Base-by-base conservation (phyloP, 306 rosid genomes). In the Gastrolobium villosum region DNA sequence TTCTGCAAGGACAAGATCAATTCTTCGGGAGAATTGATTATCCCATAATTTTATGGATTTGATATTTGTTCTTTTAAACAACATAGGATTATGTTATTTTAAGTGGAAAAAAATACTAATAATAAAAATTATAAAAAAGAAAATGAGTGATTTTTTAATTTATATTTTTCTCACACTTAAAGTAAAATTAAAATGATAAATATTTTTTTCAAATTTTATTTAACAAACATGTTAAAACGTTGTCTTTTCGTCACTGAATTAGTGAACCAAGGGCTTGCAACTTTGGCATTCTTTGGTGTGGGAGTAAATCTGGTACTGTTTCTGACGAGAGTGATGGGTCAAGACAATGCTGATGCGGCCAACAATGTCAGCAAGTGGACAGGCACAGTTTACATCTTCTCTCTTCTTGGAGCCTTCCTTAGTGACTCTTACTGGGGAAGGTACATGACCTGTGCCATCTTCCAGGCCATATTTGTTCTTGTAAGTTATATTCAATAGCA, bases 201-300 rank as follows among this genome's bases (percentile, higher is more conserved):
- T 20, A 20, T 20, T 20, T 20, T 20, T 20, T 1, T 1, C 1
- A 20, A 20, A 20, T 20, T 20, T 1, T 20, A 20, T 20, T 20
- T 20, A 20, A 0, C 26, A 20, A 20, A 20, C 26, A 20, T 20
- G 26, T 20, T 20, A 20, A 20, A 20, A 20, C 26, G 1, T 20
- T 20, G 26, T 20, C 26, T 20, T 20, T 20, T 20, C 26, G 26
- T 20, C 26, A 20, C 26, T 20, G 26, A 20, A 20, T 1, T 74
- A 92, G 98, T 90, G 85, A 93, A 93, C 9, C 98, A 93, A 86
- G 96, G 96, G n/a, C 39, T 93, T 10, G 98, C 96, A 1, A 93
- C 96, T 0, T 54, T 93, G 78, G 96, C 98, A 15, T 93, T 93
- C 81, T 93, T 93, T 26, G 98, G 98, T 0, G 94, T 93, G 0